Evolutionary conservation across 2,329 filamentous ascomycete genomes (phyloP).

Genomic region (Cladosporium sp.): DNA sequence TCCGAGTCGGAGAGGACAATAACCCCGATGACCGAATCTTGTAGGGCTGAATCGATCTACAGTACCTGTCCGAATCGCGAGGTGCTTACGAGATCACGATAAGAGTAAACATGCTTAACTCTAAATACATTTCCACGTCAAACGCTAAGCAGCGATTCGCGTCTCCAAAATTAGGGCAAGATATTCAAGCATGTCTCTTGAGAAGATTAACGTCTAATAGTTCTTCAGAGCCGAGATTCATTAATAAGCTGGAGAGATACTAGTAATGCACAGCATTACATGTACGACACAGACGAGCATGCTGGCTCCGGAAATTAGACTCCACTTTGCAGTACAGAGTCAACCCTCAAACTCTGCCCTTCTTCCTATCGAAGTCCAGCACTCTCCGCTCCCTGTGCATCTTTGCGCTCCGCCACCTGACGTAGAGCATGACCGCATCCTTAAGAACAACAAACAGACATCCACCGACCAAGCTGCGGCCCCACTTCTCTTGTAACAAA

Average conservation of each 20-base stretch:
- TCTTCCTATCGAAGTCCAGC: constrained; percentile 36
- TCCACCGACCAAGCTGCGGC: constrained; percentile 80
- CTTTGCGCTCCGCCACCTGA: constrained; percentile 47
- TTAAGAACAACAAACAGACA: constrained; percentile 84
- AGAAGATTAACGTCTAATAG: too few species aligned
- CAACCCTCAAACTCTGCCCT: not conserved
- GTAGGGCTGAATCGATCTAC: not conserved
- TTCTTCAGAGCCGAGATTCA: too few species aligned
- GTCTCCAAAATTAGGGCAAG: too few species aligned
- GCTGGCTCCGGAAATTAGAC: too few species aligned
- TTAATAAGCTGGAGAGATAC: too few species aligned
- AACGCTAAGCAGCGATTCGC: too few species aligned
- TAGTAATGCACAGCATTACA: too few species aligned
- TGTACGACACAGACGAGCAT: too few species aligned
- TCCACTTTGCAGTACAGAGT: too few species aligned
- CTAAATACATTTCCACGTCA: too few species aligned
- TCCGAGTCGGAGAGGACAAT: not conserved
- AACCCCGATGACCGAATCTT: not conserved
- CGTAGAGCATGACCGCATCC: constrained; percentile 60
- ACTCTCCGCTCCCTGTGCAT: constrained; percentile 44
- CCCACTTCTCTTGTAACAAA: constrained; percentile 80
- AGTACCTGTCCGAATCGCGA: not conserved
- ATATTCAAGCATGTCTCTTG: too few species aligned
- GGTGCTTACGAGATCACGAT: not conserved
- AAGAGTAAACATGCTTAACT: too few species aligned